phyloP scores from a whole-genome alignment of 2,329 filamentous ascomycete species.

The Tolypocladium inflatum region DNA sequence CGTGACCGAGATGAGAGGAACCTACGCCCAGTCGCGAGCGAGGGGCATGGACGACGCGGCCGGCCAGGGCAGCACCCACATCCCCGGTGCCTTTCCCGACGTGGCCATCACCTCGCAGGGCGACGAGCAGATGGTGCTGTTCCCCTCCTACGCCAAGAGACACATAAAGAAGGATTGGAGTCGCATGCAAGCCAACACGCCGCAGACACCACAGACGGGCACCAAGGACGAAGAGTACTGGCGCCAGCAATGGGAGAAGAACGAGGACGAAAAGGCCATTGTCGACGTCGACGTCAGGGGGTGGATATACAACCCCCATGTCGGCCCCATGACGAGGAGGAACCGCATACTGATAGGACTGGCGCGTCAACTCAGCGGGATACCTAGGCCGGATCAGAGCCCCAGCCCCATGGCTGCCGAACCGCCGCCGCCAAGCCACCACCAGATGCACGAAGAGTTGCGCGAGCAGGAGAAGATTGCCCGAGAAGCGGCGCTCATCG shows the following conservation, averaged over 20 bases:
- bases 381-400: slow-evolving; percentile 44
- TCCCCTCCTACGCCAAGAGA: slow-evolving; percentile 82
- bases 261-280: slow-evolving; percentile 74
- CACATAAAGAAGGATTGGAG: slow-evolving; percentile 45
- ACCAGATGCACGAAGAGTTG: slow-evolving; percentile 31
- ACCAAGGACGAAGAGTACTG: slow-evolving; percentile 63
- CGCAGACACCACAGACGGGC: slow-evolving; percentile 23
- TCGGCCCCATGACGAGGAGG: slow-evolving; percentile 74
- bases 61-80: slow-evolving; percentile 27
- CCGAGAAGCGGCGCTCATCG: slow-evolving; percentile 67
- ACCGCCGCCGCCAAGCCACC: slow-evolving; percentile 10
- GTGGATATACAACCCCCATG: slow-evolving; percentile 86
- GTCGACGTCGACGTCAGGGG: slow-evolving; percentile 92
- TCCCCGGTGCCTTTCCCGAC: slow-evolving; percentile 74
- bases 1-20: slow-evolving; percentile 49
- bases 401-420: slow-evolving; percentile 5
- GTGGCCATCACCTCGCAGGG: slow-evolving; percentile 71
- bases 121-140: slow-evolving; percentile 87
- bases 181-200: slow-evolving; percentile 16
- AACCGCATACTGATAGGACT: slow-evolving; percentile 81
- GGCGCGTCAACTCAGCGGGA: slow-evolving; percentile 77
- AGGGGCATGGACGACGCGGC: slow-evolving; percentile 18
- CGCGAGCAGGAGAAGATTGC: slow-evolving; percentile 58
- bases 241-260: slow-evolving; percentile 67
- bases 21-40: slow-evolving; percentile 44